phyloP scores from a whole-genome alignment of 2,329 filamentous ascomycete genomes.

The Neurospora sp. region DNA sequence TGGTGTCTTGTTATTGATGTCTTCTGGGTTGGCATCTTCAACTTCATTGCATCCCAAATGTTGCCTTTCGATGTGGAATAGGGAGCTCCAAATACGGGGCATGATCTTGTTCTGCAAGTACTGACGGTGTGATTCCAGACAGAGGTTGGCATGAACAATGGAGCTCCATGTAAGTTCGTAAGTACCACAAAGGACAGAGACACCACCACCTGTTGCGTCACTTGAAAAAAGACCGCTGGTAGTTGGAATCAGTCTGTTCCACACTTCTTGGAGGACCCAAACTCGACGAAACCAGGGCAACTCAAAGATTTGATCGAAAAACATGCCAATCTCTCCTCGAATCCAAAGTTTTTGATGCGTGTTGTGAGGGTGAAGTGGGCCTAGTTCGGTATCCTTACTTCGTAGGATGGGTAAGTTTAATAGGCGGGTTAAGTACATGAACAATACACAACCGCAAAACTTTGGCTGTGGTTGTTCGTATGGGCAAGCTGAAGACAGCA shows the following conservation, averaged over 20 bases:
- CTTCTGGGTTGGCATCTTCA: background rate
- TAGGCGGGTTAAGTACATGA: too few species aligned
- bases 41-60: background rate
- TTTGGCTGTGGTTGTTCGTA: background rate
- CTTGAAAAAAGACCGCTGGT: background rate
- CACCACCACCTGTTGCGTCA: background rate
- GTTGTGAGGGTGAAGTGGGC: background rate
- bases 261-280: conserved; percentile 11
- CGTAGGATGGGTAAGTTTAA: too few species aligned
- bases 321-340: background rate
- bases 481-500: background rate
- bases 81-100: background rate
- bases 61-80: background rate
- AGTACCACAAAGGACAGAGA: background rate
- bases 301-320: background rate
- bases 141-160: background rate
- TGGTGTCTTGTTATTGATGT: background rate
- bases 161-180: background rate
- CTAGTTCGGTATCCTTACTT: background rate
- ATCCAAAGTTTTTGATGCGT: background rate
- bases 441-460: too few species aligned
- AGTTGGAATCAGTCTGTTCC: background rate
- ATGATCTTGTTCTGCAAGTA: background rate
- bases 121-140: background rate
- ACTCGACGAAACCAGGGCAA: conserved; percentile 7